Base-by-base conservation (phyloP, 2,329 filamentous ascomycete genomes). In the Ilyonectria sp. region DNA sequence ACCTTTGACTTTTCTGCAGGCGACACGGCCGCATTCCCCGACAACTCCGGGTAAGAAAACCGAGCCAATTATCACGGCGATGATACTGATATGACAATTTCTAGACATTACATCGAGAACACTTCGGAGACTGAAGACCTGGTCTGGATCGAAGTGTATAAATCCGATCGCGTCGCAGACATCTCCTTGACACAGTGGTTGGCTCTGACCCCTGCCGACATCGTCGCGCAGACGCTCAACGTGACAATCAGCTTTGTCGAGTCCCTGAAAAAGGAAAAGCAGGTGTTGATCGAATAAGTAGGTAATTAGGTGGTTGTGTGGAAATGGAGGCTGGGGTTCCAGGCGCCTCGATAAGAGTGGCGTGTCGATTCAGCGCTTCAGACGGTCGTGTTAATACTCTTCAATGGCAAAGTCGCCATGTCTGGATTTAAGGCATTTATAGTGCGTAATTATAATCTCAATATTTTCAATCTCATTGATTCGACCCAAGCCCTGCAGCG, bases 161-260 rank as follows among this genome's bases (percentile, higher is more conserved):
- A 91, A 80, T 88, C 86, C 47, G 89, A 92, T 68, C 85, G 87
- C 2, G 89, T 93, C 1, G 88, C 87, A 1, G 91, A 93, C 74
- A 90, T 93, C 69, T 86, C 88, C 0, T 78, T 93, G 49, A 89
- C 87, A 0, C 91, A 93, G 77, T 93, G 91, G 91, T 82, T 93
- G 44, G 91, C 90, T 1, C 80, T 92, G 57, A 92, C 91, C 0
- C 91, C 91, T 0, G 82, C 87, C 0, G 86, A 90, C 54, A 85
- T 92, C 57, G 89, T 91, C 17, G 87, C 89, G 0, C 84, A 88
- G 77, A 85, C 86, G 2, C 81, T 91, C 15, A 90, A 90, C 73
- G 85, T 91, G 15, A 85, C 87, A 0, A 74, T 89, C 4, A 82
- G 84, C n/a, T 83, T 91, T 53, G 88, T 88, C 2, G 79, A 88